These are phyloP conservation scores for Alternaria viburni DNA, from an alignment of 2,329 filamentous ascomycete species.

Conservation along the genomic window DNA sequence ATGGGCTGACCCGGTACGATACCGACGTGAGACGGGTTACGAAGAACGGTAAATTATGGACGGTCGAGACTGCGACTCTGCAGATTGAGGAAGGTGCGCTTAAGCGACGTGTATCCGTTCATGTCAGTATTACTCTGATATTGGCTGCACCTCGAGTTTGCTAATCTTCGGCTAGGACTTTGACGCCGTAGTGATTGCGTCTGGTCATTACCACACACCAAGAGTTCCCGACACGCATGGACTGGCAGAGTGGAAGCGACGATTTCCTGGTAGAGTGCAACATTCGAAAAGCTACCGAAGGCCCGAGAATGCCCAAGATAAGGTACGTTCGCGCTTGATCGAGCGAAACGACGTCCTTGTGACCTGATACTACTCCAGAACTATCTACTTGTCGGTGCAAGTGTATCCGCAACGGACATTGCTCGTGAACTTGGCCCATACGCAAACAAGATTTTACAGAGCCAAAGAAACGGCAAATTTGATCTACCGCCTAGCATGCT, in stretches of 20 bases:
- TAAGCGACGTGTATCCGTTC: background rate
- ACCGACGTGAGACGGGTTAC: conserved; percentile 63
- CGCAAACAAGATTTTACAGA: conserved; percentile 59
- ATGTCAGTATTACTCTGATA: background rate
- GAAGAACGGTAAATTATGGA: conserved; percentile 60
- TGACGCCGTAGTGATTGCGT: conserved; percentile 61
- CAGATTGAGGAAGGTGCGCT: conserved; percentile 18
- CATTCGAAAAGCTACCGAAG: conserved; percentile 61
- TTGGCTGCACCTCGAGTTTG: fast-evolving
- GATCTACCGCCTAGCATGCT: conserved; percentile 63
- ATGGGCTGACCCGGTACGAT: conserved; percentile 60
- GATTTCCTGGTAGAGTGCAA: conserved; percentile 53
- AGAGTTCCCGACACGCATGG: conserved; percentile 59
- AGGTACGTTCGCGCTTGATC: conserved; percentile 33
- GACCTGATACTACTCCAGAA: conserved; percentile 40
- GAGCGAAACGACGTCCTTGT: background rate
- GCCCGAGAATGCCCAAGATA: conserved; percentile 58
- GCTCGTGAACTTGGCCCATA: conserved; percentile 58
- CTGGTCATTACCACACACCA: conserved; percentile 61
- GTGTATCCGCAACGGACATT: conserved; percentile 63
- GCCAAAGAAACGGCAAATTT: conserved; percentile 65
- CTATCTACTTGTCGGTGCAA: conserved; percentile 62
- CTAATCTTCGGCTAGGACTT: conserved; percentile 45
- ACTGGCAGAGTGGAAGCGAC: conserved; percentile 54
- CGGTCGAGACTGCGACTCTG: conserved; percentile 58